Conservation (phyloP, 2,329 filamentous ascomycete genomes). For the Nigrograna mackinnonii region DNA sequence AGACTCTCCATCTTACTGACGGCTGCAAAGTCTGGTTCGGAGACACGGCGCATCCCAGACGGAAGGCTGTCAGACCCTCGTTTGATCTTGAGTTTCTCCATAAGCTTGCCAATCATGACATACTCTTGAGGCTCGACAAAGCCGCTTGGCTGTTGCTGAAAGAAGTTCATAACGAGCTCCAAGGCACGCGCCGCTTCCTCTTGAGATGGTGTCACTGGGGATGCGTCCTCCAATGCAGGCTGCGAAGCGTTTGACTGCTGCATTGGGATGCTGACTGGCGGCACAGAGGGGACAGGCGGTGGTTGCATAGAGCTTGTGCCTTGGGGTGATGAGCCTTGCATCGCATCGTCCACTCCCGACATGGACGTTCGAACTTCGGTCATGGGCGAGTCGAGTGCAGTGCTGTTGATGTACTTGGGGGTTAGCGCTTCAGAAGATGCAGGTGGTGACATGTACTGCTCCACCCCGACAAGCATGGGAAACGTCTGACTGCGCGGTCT, state of each 20-base stretch:
- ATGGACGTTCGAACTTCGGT: conserved; percentile 48
- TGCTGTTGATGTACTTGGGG: conserved; percentile 55
- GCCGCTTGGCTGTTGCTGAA: conserved; percentile 70
- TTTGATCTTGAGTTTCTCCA: conserved; percentile 80
- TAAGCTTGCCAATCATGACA: conserved; percentile 76
- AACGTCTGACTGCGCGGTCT: conserved; percentile 88
- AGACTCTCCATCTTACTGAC: conserved; percentile 33
- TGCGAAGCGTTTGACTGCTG: conserved; percentile 15
- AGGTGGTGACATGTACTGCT: conserved; percentile 58
- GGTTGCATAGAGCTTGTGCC: conserved; percentile 50
- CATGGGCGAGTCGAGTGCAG: conserved; percentile 56
- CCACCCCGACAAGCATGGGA: conserved; percentile 67
- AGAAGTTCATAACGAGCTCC: conserved; percentile 79
- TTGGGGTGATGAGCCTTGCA: conserved; percentile 39
- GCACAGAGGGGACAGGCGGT: conserved; percentile 48
- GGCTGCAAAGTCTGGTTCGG: conserved; percentile 33
- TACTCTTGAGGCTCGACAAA: conserved; percentile 79
- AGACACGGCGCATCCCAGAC: conserved; percentile 37
- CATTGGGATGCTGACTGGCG: conserved; percentile 26
- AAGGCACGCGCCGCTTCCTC: conserved; percentile 85
- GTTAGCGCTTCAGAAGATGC: conserved; percentile 57
- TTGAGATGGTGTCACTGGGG: conserved; percentile 68
- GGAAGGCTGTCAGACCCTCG: conserved; percentile 46
- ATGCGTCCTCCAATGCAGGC: conserved; percentile 37
- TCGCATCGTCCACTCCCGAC: conserved; percentile 44